Evolutionary conservation across 495 filamentous ascomycete species (phyloP).

Genomic region (Aspergillus homomorphus): DNA sequence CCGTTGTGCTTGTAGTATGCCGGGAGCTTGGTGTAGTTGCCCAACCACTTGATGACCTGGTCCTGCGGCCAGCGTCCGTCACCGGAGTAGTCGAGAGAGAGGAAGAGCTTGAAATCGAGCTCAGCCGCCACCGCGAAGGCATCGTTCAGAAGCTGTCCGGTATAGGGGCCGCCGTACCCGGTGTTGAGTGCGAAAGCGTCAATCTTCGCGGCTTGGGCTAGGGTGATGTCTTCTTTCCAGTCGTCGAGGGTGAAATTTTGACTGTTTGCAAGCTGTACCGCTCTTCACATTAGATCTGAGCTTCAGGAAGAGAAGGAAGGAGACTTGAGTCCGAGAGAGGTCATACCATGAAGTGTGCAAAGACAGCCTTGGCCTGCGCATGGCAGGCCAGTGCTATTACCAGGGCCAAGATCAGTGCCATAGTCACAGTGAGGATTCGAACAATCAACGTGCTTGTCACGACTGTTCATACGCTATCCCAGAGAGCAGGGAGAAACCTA

Average conservation of each 20-base stretch:
- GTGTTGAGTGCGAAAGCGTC: slow-evolving; percentile 76
- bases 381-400: slow-evolving; percentile 1
- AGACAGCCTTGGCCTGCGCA: slow-evolving; percentile 28
- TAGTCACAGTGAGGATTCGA: neutral
- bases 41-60: slow-evolving; percentile 54
- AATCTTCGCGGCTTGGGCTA: slow-evolving; percentile 59
- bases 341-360: slow-evolving; percentile 38
- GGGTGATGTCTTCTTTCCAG: slow-evolving; percentile 58
- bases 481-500: neutral
- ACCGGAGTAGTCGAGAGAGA: slow-evolving; percentile 69
- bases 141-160: slow-evolving; percentile 40
- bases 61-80: slow-evolving; percentile 53
- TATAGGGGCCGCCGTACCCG: slow-evolving; percentile 48
- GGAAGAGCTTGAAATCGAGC: slow-evolving; percentile 59
- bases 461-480: neutral
- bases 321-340: neutral
- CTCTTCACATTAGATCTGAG: neutral
- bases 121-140: slow-evolving; percentile 57
- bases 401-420: neutral
- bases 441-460: neutral
- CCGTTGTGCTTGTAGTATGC: slow-evolving; percentile 53
- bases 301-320: neutral
- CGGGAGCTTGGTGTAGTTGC: slow-evolving; percentile 46
- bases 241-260: slow-evolving; percentile 33
- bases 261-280: slow-evolving; percentile 25